Conservation (phyloP, 2,329 filamentous ascomycete species). For the Colletotrichum tropicale region DNA sequence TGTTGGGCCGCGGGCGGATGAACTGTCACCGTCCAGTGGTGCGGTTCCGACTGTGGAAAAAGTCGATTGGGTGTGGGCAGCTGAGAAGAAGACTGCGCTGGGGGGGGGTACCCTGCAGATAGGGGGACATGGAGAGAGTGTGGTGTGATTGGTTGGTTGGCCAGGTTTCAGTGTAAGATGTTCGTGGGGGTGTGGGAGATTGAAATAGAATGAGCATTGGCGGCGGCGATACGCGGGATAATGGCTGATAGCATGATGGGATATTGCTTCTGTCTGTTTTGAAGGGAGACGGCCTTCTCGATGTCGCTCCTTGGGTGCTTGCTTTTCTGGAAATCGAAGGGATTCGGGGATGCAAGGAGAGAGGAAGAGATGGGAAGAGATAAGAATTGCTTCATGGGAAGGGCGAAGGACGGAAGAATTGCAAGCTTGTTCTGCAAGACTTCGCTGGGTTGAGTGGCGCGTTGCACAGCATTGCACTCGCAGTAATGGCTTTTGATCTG, state of each 20-base stretch:
- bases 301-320: background rate
- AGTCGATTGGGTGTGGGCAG: background rate
- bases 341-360: background rate
- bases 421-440: background rate
- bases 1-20: background rate
- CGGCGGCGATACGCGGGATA: background rate
- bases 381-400: background rate
- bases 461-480: background rate
- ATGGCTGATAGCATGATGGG: background rate
- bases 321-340: background rate
- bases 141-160: conserved; percentile 1
- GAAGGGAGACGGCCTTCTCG: background rate
- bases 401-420: background rate
- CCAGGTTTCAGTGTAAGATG: background rate
- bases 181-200: background rate
- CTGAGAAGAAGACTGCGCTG: background rate
- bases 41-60: background rate
- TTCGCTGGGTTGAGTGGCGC: background rate
- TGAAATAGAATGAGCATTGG: background rate
- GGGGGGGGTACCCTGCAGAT: background rate
- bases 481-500: background rate
- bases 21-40: background rate
- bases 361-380: background rate
- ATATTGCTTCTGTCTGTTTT: background rate
- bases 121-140: background rate